Base-by-base conservation (phyloP, 805 yeast species). In the Candida vartiovaarae region DNA sequence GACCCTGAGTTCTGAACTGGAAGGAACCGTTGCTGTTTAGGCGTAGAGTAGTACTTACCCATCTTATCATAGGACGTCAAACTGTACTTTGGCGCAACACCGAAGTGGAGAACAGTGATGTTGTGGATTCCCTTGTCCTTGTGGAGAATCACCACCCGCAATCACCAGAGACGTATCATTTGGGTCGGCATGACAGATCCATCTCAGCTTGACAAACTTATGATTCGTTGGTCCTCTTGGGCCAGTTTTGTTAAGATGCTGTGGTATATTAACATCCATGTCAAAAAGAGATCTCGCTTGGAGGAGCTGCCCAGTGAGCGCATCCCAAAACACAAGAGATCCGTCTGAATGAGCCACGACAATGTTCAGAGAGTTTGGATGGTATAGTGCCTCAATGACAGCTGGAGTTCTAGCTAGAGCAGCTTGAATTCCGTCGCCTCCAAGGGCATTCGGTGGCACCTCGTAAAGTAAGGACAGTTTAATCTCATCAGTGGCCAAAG, bases 281-380 rank as follows among this genome's bases (percentile, higher is more conserved):
- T 85, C 95, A 47, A 74, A 74, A 4, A 83, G 48, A 1, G 85
- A 74, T 52, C 97, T 74, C 1, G 96, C 93, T 42, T 80, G 80
- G 10, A 93, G 67, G 36, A 79, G 64, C 11, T 77, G 76, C 1
- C 95, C 96, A 32, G 80, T 80, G 30, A 79, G 72, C 1, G 87
- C 84, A 62, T 93, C 99, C 97, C 98, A 93, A 57, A 93, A 93
- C 2, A 79, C 95, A 32, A 93, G 56, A 0, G 95, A 76, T 42
- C 91, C 91, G 56, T 90, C 96, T 24, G 69, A 80, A 61, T 91
- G 95, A 3, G 79, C 74, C 0, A 96, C 82, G 23, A 85, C 72
- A 3, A 87, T 65, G 58, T 90, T 95, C 37, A 89, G 72, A 0
- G 98, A 96, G 57, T 88, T 88, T 3, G 99, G 99, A 62, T 91